phyloP scores from a whole-genome alignment of 2,329 filamentous ascomycete genomes.

The Fonsecaea pedrosoi region DNA sequence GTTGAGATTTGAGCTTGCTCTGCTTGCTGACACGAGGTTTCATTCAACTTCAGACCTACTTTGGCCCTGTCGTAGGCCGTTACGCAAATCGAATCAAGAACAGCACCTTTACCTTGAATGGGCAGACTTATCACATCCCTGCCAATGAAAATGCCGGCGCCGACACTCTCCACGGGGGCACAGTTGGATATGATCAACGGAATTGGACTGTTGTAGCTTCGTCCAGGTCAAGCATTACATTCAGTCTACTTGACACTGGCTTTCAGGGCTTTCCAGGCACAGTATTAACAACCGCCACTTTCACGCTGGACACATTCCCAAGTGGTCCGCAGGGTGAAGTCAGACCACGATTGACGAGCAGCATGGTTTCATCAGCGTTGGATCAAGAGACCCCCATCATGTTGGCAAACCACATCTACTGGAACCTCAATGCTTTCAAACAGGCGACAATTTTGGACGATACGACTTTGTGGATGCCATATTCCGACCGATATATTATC shows the following conservation, averaged over 20 bases:
- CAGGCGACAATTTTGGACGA: constrained; percentile 50
- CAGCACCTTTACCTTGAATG: constrained; percentile 60
- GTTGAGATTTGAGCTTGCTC: not conserved
- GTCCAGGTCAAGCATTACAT: constrained; percentile 53
- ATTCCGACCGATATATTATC: constrained; percentile 54
- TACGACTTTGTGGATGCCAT: constrained; percentile 54
- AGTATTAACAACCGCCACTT: constrained; percentile 55
- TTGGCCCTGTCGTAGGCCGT: constrained; percentile 57
- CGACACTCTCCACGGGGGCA: constrained; percentile 61
- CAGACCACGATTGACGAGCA: constrained; percentile 52
- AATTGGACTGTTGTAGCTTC: constrained; percentile 58
- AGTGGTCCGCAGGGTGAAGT: constrained; percentile 48
- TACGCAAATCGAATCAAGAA: constrained; percentile 65
- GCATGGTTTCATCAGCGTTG: constrained; percentile 53
- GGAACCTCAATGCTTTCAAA: constrained; percentile 59
- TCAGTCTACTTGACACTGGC: constrained; percentile 53
- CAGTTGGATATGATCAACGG: constrained; percentile 55
- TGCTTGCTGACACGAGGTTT: not conserved
- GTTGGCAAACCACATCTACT: constrained; percentile 59
- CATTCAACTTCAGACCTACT: constrained; percentile 46
- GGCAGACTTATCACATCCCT: constrained; percentile 55
- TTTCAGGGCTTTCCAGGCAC: constrained; percentile 56
- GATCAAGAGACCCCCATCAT: constrained; percentile 58
- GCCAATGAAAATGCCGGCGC: constrained; percentile 59
- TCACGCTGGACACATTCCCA: constrained; percentile 50